Base-by-base conservation (phyloP, 1,284 basidiomycete genomes). In the Takashimella tepidaria region DNA sequence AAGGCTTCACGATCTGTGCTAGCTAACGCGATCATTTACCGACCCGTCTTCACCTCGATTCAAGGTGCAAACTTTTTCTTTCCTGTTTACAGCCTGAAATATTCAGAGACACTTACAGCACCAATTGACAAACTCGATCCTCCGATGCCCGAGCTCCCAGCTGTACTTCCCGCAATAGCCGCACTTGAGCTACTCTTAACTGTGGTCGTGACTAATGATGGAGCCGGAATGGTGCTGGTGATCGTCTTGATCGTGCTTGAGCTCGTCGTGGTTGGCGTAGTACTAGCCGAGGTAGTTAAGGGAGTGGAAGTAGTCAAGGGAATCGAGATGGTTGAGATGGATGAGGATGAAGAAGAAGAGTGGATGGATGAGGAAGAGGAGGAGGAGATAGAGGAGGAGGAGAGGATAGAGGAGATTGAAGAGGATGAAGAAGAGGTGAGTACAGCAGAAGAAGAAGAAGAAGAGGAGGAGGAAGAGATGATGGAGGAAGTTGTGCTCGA, bases 401-500 rank as follows among this genome's bases (percentile, higher is more conserved):
- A 41, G 41, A 20, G 41, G 13, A 24, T 23, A 27, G 48, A 19
- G 19, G 40, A 16, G 22, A 24, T 13, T 12, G 11, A n/a, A 40
- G 37, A 49, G 41, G 48, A 41, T 37, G 47, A 48, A 11, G 26
- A 31, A 22, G 26, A 40, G 27, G 23, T 16, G 11, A 24, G 21
- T 19, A 37, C 16, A 41, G 47, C 23, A 3, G 27, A n/a, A 19
- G 41, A 13, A 3, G 24, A 45, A 25, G 37, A 6, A 12, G 49
- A 51, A 22, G 31, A 37, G 16, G 31, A 37, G 31, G 31, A 37
- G 16, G 16, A 16, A 8, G 31, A 8, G 16, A 37, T 16, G 19
- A 56, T 57, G 55, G 47, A 47, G 44, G 58, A 60, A 42, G 55
- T 50, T 11, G 21, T 26, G 21, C 27, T 31, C 16, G 45, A 19